Base-by-base conservation (phyloP, 208 protist genomes). In the Leptomonas seymouri region DNA sequence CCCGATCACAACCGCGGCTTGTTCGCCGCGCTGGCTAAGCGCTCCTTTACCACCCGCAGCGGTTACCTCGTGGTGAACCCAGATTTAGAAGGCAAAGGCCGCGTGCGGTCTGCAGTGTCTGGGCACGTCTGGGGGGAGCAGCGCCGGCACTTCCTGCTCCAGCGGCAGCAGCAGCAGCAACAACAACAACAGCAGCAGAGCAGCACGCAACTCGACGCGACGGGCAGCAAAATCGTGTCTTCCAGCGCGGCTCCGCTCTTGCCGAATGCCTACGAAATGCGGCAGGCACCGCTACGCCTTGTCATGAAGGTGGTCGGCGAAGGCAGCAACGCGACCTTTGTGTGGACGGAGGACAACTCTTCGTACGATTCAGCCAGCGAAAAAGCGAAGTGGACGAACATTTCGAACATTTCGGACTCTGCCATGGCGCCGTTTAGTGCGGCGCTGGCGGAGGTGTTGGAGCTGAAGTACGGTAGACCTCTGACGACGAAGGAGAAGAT, bases 1-100 rank as follows among this genome's bases (percentile, higher is more conserved):
- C 78, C 85, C 2, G 64, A 90, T 23, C 76, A 94, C 80, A 82
- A 94, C 73, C 78, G 89, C 34, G 82, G 84, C 21, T 62, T 94
- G 23, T 88, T 83, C 42, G 83, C 84, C 0, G 78, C 65, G 12
- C 70, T 87, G 42, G 67, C 55, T 14, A 21, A 41, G 16, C 56
- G 51, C 31, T 45, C 54, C 21, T 79, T 62, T 39, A 73, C 70
- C 6, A 89, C 83, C 20, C 83, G 76, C 54, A 89, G 83, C 44
- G 83, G 83, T 3, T 60, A 80, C 58, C 78, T 78, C 36, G 50
- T 82, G 23, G 64, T 85, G 18, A 79, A 79, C 25, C 54, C 67
- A 12, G 42, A 61, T 25, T 20, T 51, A 34, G 55, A 55, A 25
- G 60, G 48, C 12, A 28, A 55, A 21, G 41, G 45, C 12, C 78